Conservation (phyloP, 2,329 filamentous ascomycete species). For the Monosporascus sp. region DNA sequence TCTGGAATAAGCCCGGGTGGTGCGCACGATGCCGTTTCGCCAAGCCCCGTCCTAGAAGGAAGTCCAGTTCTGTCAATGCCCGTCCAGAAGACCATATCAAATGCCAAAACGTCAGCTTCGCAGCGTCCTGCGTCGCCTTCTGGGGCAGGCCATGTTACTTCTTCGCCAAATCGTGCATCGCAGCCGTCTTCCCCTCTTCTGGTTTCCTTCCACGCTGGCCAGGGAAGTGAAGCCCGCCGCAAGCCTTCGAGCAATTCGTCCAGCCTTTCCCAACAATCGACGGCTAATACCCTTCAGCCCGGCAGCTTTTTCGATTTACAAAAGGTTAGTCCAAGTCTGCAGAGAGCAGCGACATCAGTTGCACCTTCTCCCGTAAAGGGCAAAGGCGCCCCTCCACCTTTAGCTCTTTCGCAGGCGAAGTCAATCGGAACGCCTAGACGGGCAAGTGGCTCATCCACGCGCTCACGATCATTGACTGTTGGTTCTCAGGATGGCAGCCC, state of each 20-base stretch:
- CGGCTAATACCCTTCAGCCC: slow-evolving; percentile 59
- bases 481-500: slow-evolving; percentile 90
- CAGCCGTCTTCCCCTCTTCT: slow-evolving; percentile 82
- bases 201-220: slow-evolving; percentile 89
- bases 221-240: slow-evolving; percentile 69
- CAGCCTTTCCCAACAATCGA: slow-evolving; percentile 73
- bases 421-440: slow-evolving; percentile 55
- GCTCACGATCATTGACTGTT: slow-evolving; percentile 84
- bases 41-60: slow-evolving; percentile 70
- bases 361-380: slow-evolving; percentile 53
- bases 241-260: slow-evolving; percentile 92
- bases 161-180: slow-evolving; percentile 79
- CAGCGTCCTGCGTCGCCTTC: slow-evolving; percentile 86
- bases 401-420: slow-evolving; percentile 60
- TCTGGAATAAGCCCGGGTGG: slow-evolving; percentile 40
- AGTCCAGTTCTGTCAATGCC: slow-evolving; percentile 78
- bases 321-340: slow-evolving; percentile 53
- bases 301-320: slow-evolving; percentile 68
- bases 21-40: slow-evolving; percentile 44
- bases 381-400: slow-evolving; percentile 42
- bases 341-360: slow-evolving; percentile 54
- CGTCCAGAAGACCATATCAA: slow-evolving; percentile 76
- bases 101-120: slow-evolving; percentile 59
- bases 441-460: slow-evolving; percentile 54
- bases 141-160: slow-evolving; percentile 68